Conservation (phyloP, 305 asterid species). For the Fraxinus greggii region DNA sequence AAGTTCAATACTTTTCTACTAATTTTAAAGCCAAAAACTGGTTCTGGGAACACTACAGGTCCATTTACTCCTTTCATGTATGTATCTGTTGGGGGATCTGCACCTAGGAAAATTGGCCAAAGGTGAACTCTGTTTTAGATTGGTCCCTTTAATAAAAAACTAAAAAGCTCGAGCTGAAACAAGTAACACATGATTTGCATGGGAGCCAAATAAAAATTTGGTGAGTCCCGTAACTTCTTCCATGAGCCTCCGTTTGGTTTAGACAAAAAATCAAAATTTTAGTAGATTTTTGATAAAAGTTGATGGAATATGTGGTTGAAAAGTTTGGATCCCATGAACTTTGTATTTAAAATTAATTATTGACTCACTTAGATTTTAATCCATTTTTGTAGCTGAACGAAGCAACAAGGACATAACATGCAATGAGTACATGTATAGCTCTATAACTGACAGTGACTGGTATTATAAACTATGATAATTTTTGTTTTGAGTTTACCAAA, state of each 20-base stretch:
- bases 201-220: not conserved
- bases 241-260: not conserved
- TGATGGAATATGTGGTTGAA: not conserved
- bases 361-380: not conserved
- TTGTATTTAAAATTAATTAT: not conserved
- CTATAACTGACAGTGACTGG: not conserved
- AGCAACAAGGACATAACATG: not conserved
- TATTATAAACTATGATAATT: not conserved
- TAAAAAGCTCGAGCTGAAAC: not conserved
- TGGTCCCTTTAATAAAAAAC: not conserved
- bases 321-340: not conserved
- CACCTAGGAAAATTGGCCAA: not conserved
- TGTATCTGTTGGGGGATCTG: not conserved
- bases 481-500: not conserved
- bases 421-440: not conserved
- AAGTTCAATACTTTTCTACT: not conserved
- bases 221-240: not conserved
- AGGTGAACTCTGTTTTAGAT: not conserved
- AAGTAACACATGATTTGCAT: not conserved
- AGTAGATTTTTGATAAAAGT: not conserved
- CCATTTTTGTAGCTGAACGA: not conserved
- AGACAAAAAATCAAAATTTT: not conserved
- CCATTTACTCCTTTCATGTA: not conserved
- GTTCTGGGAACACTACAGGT: not conserved
- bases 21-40: not conserved